Base-by-base conservation (phyloP, 345 rosid genomes). In the Euphorbia tirucalli region DNA sequence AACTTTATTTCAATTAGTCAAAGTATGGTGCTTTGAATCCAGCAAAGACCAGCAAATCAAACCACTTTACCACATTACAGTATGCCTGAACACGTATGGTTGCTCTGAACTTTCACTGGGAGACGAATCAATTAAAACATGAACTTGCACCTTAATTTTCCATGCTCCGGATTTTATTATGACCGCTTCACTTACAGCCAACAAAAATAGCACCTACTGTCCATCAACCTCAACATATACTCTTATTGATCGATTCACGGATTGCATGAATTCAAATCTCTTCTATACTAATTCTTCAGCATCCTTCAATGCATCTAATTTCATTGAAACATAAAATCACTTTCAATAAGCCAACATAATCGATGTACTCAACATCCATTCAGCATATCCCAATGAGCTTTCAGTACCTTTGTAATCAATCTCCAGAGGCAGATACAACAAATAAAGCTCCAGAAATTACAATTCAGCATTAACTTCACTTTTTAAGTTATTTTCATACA, bases 381-480 rank as follows among this genome's bases (percentile, higher is more conserved):
- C 22, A 43, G 13, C 28, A 35, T 62, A 65, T 65, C 19, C 18
- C 68, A 14, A 32, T 43, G 10, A 65, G 30, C 55, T 63, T n/a
- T 24, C 35, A 3, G 24, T 22, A 15, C 55, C 54, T 44, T 21
- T 43, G 14, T 46, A 44, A 65, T 24, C 54, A 19, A 43, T 64
- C 50, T 64, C 52, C n/a, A n/a, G n/a, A n/a, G n/a, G n/a, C 67
- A 43, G 68, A 65, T 24, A 64, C 24, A 43, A 2, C 19, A 64
- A 65, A 21, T 64, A 24, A 44, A 50, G 27, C 55, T 18, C 66
- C 48, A 19, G 11, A 1, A 11, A 41, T 28, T 25, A 28, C 18
- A 19, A 19, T 39, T 59, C 43, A 31, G 59, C 58, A 48, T 22
- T 46, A 9, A 14, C 21, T 61, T 32, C 58, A 31, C 24, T n/a